Evolutionary conservation across 805 yeast species (phyloP).

Genomic region (Barnettozyma wickerhamii): DNA sequence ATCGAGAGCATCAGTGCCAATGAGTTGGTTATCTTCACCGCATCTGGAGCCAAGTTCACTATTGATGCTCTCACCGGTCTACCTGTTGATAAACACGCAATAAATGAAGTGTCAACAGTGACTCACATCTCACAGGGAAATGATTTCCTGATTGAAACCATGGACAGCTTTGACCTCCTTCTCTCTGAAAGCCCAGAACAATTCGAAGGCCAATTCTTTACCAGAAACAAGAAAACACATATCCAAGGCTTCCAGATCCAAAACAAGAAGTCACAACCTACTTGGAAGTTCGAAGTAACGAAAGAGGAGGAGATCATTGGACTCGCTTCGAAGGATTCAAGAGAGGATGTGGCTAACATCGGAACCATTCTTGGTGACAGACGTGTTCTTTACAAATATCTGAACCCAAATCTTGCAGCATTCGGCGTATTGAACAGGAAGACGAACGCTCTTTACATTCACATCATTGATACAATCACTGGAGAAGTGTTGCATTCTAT

Average conservation of each 20-base stretch:
- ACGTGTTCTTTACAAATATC: constrained; percentile 76
- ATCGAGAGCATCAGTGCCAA: constrained; percentile 21
- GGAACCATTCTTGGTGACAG: constrained; percentile 70
- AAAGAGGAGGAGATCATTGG: constrained; percentile 36
- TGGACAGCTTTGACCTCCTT: constrained; percentile 17
- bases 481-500: constrained; percentile 56
- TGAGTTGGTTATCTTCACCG: constrained; percentile 16
- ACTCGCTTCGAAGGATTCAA: constrained; percentile 34
- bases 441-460: constrained; percentile 35
- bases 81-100: constrained; percentile 12
- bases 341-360: constrained; percentile 46
- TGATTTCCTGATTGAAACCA: constrained; percentile 16
- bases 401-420: constrained; percentile 64
- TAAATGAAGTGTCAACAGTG: constrained; percentile 12
- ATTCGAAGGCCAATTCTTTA: constrained; percentile 19
- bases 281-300: constrained; percentile 35
- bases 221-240: constrained; percentile 22
- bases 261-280: constrained; percentile 21
- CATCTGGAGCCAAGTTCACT: constrained; percentile 17
- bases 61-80: constrained; percentile 29
- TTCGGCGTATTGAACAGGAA: constrained; percentile 39
- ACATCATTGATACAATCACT: constrained; percentile 61
- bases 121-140: constrained; percentile 15
- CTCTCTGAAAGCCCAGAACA: constrained; percentile 15
- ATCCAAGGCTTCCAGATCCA: constrained; percentile 23